phyloP scores from a whole-genome alignment of 139 green algal species.

The Micromonas commoda region DNA sequence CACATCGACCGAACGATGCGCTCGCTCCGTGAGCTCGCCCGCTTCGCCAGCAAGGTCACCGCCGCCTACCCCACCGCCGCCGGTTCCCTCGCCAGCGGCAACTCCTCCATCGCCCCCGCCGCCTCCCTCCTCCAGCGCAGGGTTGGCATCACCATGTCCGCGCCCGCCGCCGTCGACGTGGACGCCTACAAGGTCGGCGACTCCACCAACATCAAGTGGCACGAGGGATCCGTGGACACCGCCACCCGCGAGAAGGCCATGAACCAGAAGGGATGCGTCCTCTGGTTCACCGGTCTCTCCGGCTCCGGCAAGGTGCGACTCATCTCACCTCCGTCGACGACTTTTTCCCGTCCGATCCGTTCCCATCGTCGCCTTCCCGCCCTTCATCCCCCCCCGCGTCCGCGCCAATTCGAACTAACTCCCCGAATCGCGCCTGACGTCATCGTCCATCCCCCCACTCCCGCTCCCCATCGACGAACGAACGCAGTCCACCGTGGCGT shows the following conservation, averaged over 20 bases:
- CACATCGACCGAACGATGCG: too few species aligned
- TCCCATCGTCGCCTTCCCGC: too few species aligned
- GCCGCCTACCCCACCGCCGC: too few species aligned
- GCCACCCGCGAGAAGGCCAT: slow-evolving; percentile 54
- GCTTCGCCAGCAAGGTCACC: not conserved
- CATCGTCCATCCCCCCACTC: too few species aligned
- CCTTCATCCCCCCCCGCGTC: too few species aligned
- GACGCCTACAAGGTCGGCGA: slow-evolving; percentile 63
- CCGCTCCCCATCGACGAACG: too few species aligned
- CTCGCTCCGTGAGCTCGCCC: not conserved
- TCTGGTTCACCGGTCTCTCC: slow-evolving; percentile 83
- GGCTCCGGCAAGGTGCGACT: slow-evolving; percentile 50
- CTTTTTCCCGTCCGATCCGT: too few species aligned
- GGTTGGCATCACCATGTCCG: not conserved
- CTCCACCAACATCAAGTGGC: slow-evolving; percentile 88
- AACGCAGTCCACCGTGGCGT: slow-evolving; percentile 53
- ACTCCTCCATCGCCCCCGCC: not conserved
- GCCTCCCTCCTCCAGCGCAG: not conserved
- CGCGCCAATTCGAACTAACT: too few species aligned
- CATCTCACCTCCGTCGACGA: too few species aligned
- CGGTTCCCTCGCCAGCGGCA: not conserved
- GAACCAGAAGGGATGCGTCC: slow-evolving; percentile 70
- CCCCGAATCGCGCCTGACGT: too few species aligned
- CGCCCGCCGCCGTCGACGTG: not conserved
- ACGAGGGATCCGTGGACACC: slow-evolving; percentile 63